phyloP scores from a whole-genome alignment of 345 rosid species.

The Sonneratia caseolaris region DNA sequence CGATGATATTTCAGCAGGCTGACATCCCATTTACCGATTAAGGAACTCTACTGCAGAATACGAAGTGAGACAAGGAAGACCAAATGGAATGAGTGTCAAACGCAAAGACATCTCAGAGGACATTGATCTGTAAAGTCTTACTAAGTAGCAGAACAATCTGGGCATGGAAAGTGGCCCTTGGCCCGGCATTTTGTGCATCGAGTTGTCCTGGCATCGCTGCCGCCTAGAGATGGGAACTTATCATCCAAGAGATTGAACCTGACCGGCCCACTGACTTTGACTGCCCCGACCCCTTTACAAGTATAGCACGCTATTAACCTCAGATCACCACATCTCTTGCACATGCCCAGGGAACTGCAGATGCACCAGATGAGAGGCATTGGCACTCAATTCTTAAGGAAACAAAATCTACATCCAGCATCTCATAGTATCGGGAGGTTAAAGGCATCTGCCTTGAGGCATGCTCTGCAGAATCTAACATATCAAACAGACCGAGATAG shows the following conservation, averaged over 20 bases:
- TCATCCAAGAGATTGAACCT: conserved; percentile 37
- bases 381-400: neutral
- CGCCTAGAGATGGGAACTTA: conserved; percentile 27
- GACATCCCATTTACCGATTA: neutral
- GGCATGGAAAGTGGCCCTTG: conserved; percentile 67
- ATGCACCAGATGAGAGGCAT: neutral
- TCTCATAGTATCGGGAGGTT: no score
- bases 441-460: no score
- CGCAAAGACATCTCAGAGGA: no score
- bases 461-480: neutral
- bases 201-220: conserved; percentile 19
- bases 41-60: neutral
- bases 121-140: neutral
- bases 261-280: conserved; percentile 44
- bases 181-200: conserved; percentile 52
- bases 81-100: no score
- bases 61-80: no score
- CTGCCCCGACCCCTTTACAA: conserved; percentile 65
- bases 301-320: conserved; percentile 63
- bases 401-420: no score
- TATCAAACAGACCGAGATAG: neutral
- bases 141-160: conserved; percentile 40
- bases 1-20: no score
- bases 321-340: conserved; percentile 74
- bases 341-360: conserved; percentile 76